Evolutionary conservation across 2,329 filamentous ascomycete species (phyloP), one percentile per base, ranked within the genome.

Genomic region (Aspergillus quadrilineatus): DNA sequence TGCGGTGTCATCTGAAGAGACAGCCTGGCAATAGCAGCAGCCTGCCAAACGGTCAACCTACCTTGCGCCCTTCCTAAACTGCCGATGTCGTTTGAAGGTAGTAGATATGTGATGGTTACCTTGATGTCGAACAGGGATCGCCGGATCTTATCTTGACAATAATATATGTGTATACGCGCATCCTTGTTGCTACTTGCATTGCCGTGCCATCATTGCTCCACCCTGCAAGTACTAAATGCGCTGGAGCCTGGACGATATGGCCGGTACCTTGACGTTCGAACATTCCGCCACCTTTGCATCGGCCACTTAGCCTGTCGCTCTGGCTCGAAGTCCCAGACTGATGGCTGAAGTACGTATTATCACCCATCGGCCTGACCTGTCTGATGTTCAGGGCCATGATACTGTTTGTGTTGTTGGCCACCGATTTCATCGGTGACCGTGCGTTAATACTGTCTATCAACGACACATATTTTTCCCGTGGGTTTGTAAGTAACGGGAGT

Each of bases 261-360:
- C 17, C 6, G 12, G 12, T 29, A 43, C 45, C 45, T 50, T 42
- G 49, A 53, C 30, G 34, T 49, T 37, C 50, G 55, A 61, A 59
- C 41, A 32, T 60, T 63, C 61, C 57, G 53, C 57, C 51, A 42
- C 36, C n/a, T 53, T 63, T 61, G 59, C 59, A 61, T 56, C 32
- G 53, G 30, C 28, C n/a, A 5, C 15, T 5, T 34, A 44, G 3
- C n/a, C n/a, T 6, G n/a, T 22, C 6, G 17, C 17, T 22, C 39
- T 17, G 9, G 39, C 6, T 15, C 34, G 14, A 4, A 14, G 34
- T 22, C 22, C 34, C 34, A 37, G 34, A 5, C 12, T 14, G 8
- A 14, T 3, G 4, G 9, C 9, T 9, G 10, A 12, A 37, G 4
- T 12, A 37, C 10, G 10, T 37, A 34, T 34, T 34, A 34, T 34